phyloP scores from a whole-genome alignment of 257 asterid genomes.

The Solanum gandarillasii region DNA sequence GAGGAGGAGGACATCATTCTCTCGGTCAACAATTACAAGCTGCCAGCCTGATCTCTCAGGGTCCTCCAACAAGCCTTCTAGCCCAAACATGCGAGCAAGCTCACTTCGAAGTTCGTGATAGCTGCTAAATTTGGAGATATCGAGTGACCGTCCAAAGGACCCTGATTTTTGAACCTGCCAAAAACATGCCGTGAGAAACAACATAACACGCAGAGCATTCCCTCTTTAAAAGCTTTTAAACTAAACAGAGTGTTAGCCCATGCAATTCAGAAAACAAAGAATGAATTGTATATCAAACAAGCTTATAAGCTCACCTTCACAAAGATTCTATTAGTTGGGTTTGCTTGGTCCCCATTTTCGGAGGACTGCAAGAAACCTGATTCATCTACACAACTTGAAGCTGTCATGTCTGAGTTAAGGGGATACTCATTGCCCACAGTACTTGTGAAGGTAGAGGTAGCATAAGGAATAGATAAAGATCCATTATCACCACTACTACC shows the following conservation, averaged over 20 bases:
- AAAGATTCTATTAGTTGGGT: constrained; percentile 49
- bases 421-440: constrained; percentile 46
- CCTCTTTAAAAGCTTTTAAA: neutral
- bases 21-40: constrained; percentile 99
- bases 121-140: constrained; percentile 89
- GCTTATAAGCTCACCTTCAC: constrained; percentile 55
- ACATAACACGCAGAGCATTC: neutral
- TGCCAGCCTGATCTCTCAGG: constrained; percentile 99
- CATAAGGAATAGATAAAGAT: constrained; percentile 43
- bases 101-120: constrained; percentile 84
- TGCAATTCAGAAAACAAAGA: neutral
- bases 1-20: constrained; percentile 90
- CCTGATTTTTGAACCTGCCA: constrained; percentile 90
- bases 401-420: constrained; percentile 57
- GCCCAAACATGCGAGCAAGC: constrained; percentile 91
- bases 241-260: neutral
- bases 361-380: constrained; percentile 82
- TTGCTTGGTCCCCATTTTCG: constrained; percentile 66
- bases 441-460: constrained; percentile 40
- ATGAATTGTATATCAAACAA: neutral
- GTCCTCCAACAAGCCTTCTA: constrained; percentile 89
- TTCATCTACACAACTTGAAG: constrained; percentile 80
- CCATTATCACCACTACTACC: constrained; percentile 32
- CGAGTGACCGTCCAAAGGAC: constrained; percentile 82
- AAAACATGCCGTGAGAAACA: neutral